Percentiles rank a stretch among this genome's conserved stretches.
phyloP scores from a whole-genome alignment of 805 yeast species.

The Suhomyces sp. region DNA sequence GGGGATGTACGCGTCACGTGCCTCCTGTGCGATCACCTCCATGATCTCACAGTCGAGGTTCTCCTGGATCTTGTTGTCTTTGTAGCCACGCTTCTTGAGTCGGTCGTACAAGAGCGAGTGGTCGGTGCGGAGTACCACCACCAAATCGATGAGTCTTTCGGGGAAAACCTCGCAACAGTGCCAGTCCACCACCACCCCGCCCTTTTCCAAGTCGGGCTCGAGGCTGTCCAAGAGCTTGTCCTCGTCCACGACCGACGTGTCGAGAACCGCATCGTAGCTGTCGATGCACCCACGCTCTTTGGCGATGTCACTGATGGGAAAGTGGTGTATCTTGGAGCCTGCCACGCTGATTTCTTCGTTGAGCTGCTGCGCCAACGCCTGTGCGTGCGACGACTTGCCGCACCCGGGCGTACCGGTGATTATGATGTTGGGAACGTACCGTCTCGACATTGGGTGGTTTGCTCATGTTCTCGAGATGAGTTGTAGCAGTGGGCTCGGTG shows the following conservation, averaged over 20 bases:
- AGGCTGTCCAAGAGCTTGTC: constrained; percentile 79
- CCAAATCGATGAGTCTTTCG: constrained; percentile 86
- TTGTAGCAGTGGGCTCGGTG: background rate
- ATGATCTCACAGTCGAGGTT: constrained; percentile 95
- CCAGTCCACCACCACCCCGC: constrained; percentile 95
- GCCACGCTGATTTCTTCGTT: constrained; percentile 28
- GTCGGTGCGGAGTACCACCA: constrained; percentile 80
- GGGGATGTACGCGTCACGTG: constrained; percentile 73
- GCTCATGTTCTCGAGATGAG: background rate
- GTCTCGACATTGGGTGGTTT: constrained; percentile 22
- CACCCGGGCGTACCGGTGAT: constrained; percentile 96
- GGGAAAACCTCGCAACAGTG: constrained; percentile 96
- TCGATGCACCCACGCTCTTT: constrained; percentile 72
- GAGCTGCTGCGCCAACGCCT: constrained; percentile 50
- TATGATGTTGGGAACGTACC: constrained; percentile 66
- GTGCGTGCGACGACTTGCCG: constrained; percentile 79
- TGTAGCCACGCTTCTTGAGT: constrained; percentile 70
- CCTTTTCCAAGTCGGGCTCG: constrained; percentile 73
- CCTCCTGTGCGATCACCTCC: constrained; percentile 88
- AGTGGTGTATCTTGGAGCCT: constrained; percentile 39
- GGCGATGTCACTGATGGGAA: constrained; percentile 79
- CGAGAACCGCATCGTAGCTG: constrained; percentile 82
- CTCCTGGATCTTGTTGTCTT: constrained; percentile 79
- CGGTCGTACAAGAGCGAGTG: constrained; percentile 73
- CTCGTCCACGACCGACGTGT: constrained; percentile 88